phyloP scores from a whole-genome alignment of 148 eudicot species.

The Rheum nobile region DNA sequence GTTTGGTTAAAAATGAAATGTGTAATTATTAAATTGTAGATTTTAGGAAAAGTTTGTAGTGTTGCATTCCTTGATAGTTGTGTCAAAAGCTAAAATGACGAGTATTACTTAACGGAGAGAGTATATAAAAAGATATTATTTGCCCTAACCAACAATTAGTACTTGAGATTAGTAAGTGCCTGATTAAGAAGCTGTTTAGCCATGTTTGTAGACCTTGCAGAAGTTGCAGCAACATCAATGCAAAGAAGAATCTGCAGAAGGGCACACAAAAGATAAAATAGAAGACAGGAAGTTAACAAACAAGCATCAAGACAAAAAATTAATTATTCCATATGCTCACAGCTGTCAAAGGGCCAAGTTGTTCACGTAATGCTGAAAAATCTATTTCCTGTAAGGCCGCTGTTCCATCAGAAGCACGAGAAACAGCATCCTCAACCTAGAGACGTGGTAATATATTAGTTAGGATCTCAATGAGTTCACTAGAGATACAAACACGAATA shows the following conservation, averaged over 20 bases:
- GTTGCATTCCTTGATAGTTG: too few relatives aligned
- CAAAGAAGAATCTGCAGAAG: constrained; percentile 72
- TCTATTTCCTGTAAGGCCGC: constrained; percentile 66
- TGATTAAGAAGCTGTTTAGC: constrained; percentile 76
- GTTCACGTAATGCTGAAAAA: constrained; percentile 64
- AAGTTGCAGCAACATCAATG: constrained; percentile 84
- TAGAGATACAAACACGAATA: not conserved
- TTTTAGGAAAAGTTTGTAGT: too few relatives aligned
- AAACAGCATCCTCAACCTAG: constrained; percentile 85
- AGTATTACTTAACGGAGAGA: too few relatives aligned
- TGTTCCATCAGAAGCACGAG: constrained; percentile 77
- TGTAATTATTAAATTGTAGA: too few relatives aligned
- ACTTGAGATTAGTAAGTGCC: constrained; percentile 31
- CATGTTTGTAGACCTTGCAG: constrained; percentile 52
- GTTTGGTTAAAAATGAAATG: too few relatives aligned
- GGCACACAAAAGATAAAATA: constrained; percentile 4
- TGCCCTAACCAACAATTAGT: constrained; percentile 1
- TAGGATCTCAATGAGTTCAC: not conserved
- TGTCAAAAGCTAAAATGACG: too few relatives aligned
- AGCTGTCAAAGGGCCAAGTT: constrained; percentile 76
- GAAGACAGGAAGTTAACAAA: not conserved
- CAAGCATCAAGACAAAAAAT: not conserved
- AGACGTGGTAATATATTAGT: not conserved
- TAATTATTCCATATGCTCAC: constrained; percentile 32
- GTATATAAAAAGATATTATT: not conserved